A percentile compares a stretch with the other conserved stretches of the same genome.
Conservation (phyloP, 2,329 filamentous ascomycete species). For the Fusarium pseudonygamai region DNA sequence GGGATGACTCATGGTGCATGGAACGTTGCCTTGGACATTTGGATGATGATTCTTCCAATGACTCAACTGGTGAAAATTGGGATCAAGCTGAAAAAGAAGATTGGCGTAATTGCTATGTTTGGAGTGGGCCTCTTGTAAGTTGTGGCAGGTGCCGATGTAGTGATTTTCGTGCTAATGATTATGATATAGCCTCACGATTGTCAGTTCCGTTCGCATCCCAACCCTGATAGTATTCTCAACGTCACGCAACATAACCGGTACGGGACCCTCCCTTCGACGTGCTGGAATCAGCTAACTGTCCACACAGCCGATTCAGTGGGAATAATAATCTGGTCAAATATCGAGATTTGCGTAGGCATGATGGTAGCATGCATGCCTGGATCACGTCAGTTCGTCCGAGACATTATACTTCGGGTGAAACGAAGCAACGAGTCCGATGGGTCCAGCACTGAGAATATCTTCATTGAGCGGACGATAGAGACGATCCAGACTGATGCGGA, state of each 20-base stretch:
- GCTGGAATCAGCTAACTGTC: accelerated
- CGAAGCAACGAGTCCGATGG: accelerated
- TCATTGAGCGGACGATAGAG: background rate
- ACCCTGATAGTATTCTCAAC: background rate
- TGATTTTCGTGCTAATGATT: accelerated
- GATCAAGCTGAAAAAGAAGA: background rate
- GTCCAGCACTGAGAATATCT: background rate
- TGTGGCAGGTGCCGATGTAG: accelerated
- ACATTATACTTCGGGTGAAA: background rate
- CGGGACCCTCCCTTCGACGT: accelerated
- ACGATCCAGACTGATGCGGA: background rate
- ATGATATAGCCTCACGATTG: background rate
- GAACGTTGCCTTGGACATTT: constrained; percentile 12
- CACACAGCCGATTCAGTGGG: background rate
- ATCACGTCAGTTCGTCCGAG: background rate
- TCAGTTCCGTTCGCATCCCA: background rate
- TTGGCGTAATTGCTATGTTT: constrained; percentile 12
- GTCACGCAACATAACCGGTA: background rate
- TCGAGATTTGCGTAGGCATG: constrained; percentile 6
- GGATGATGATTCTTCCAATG: constrained; percentile 11
- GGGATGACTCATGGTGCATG: background rate
- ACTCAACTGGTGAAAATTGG: background rate
- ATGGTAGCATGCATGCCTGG: constrained; percentile 22
- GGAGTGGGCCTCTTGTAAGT: constrained; percentile 1
- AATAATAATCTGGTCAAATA: background rate